These are phyloP conservation scores for Saccharomycopsis crataegensis DNA, from an alignment of 1,139 yeast species.

Conservation along the genomic window DNA sequence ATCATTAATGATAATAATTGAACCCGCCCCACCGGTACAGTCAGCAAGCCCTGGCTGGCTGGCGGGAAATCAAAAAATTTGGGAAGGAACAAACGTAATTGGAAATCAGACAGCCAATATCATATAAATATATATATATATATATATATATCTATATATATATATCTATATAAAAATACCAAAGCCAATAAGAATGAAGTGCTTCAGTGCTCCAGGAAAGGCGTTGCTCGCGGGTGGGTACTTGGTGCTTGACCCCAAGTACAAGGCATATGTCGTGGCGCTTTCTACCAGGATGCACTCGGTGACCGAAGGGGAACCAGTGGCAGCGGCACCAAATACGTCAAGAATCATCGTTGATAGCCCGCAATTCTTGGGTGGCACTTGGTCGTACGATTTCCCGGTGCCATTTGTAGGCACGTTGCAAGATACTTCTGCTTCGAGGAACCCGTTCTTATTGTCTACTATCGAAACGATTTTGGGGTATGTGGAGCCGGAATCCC, in stretches of 20 bases:
- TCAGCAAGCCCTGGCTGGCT: too few species aligned
- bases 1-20: too few species aligned
- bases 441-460: conserved; percentile 50
- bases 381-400: conserved; percentile 50
- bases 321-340: conserved; percentile 17
- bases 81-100: too few species aligned
- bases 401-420: background rate
- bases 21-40: too few species aligned
- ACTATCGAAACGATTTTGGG: conserved; percentile 49
- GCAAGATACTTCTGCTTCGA: conserved; percentile 20
- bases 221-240: conserved; percentile 94
- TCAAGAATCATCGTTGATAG: conserved; percentile 46
- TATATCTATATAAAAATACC: too few species aligned
- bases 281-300: conserved; percentile 89
- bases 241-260: conserved; percentile 71
- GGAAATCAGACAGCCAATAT: too few species aligned
- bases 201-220: conserved; percentile 89
- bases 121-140: too few species aligned
- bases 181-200: background rate
- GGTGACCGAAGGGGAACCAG: conserved; percentile 31
- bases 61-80: too few species aligned
- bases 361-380: conserved; percentile 71
- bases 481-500: conserved; percentile 36
- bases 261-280: conserved; percentile 77
- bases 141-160: background rate